These are phyloP conservation scores for Lachancea thermotolerans DNA, from an alignment of 805 yeast species.

Conservation along the genomic window DNA sequence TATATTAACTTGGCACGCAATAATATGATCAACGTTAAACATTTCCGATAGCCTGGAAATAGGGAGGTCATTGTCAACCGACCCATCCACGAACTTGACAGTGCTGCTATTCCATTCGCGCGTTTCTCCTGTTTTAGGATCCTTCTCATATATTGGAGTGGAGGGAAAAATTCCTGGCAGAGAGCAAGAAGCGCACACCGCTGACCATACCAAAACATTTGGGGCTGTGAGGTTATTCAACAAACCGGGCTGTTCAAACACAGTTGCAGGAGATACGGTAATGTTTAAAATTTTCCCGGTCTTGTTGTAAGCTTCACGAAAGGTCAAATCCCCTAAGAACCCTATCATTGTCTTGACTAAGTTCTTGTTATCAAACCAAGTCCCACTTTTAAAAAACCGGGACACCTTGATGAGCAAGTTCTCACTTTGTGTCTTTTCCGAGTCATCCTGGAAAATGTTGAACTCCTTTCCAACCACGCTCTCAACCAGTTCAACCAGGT, in stretches of 20 bases:
- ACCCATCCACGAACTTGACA: constrained; percentile 87
- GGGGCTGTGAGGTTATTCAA: constrained; percentile 77
- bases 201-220: constrained; percentile 77
- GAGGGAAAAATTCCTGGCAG: constrained; percentile 89
- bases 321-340: constrained; percentile 83
- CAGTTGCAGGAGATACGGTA: constrained; percentile 86
- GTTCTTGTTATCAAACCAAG: constrained; percentile 76
- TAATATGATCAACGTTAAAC: constrained; percentile 96
- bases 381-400: constrained; percentile 71
- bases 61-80: constrained; percentile 92
- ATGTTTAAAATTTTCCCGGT: constrained; percentile 91
- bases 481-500: constrained; percentile 49
- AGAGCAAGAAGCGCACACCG: constrained; percentile 90
- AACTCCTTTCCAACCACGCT: constrained; percentile 40
- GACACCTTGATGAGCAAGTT: constrained; percentile 46
- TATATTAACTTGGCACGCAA: constrained; percentile 96
- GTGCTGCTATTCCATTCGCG: constrained; percentile 72
- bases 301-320: constrained; percentile 88
- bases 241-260: constrained; percentile 84
- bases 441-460: constrained; percentile 52
- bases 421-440: constrained; percentile 43
- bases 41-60: constrained; percentile 84
- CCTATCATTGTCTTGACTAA: constrained; percentile 66
- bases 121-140: constrained; percentile 60
- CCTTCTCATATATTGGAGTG: constrained; percentile 76